Base-by-base conservation (phyloP, 805 yeast genomes). In the Aciculoconidium aculeatum region DNA sequence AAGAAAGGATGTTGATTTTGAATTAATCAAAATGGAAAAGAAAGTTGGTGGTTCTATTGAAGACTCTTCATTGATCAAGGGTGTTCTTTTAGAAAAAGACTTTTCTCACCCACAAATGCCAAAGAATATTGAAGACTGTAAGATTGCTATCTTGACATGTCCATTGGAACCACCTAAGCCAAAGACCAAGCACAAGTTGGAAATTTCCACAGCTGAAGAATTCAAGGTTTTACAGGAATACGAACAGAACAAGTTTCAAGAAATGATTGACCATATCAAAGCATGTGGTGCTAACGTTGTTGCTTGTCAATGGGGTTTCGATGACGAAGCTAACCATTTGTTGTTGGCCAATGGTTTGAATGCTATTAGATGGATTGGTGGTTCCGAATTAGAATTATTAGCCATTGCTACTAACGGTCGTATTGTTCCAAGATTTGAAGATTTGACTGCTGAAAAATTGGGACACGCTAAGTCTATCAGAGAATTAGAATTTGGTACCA, bases 131-230 rank as follows among this genome's bases (percentile, higher is more conserved):
- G 52, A 58, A 29, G 81, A 87, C 56, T 94, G 86, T 41, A 86
- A 84, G 55, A 71, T 92, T 37, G 97, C 97, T 27, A 90, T 92
- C 42, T 70, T 92, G 53, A 92, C 99, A 2, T 90, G 97, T 66
- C 97, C 99, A 46, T 92, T 92, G 53, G 99, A 92, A 67, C 99
- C 99, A 22, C 99, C 99, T 48, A 92, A 92, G 65, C 99, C 99
- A 44, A 92, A 92, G 67, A 92, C 99, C 14, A 92, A 92, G 64
- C 98, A 90, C 65, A 90, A 90, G 70, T 70, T 90, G 47, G 95
- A 90, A 55, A 90, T 90, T 40, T 75, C 90, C 10, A 63, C 82
- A n/a, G 96, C 87, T 12, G 96, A 88, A 49, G 98, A 92, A 61
- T 92, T 88, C 64, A 75, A 81, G 56, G 80, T 76, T 40, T 72